phyloP scores from a whole-genome alignment of 345 rosid species.

The Gossypium arboreum region DNA sequence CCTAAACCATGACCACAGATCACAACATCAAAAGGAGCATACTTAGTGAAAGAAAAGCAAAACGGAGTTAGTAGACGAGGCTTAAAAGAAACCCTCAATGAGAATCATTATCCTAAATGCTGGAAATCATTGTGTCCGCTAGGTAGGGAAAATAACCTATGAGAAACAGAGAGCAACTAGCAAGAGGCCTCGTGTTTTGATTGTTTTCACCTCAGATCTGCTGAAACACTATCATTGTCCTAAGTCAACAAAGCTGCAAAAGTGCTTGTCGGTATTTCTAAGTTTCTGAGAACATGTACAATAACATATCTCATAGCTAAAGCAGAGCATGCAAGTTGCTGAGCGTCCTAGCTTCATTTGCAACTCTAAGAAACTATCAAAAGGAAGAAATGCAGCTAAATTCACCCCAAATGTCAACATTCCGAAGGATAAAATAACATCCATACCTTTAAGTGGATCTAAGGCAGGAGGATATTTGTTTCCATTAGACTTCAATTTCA shows the following conservation, averaged over 20 bases:
- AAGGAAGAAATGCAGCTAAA: neutral
- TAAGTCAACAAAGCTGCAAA: slow-evolving; percentile 1
- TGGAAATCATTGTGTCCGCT: neutral
- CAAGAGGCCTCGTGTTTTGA: neutral
- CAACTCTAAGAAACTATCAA: neutral
- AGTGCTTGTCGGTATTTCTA: neutral
- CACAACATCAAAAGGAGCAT: neutral
- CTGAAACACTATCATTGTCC: neutral
- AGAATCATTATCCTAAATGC: slow-evolving; percentile 1
- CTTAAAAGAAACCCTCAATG: neutral
- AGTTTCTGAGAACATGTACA: neutral
- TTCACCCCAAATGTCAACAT: slow-evolving; percentile 7
- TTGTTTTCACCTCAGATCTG: neutral
- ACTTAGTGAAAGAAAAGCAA: neutral
- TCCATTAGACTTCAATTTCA: slow-evolving; percentile 55
- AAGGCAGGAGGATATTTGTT: slow-evolving; percentile 68
- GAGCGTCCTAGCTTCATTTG: slow-evolving; percentile 5
- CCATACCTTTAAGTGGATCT: slow-evolving; percentile 72
- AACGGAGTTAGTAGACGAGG: neutral
- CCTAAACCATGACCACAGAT: neutral
- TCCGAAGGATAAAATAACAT: neutral
- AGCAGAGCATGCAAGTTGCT: neutral
- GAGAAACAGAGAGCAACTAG: neutral
- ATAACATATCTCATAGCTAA: neutral
- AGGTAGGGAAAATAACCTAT: slow-evolving; percentile 1